Evolutionary conservation across 192 early-diverging fungal genomes (phyloP), one percentile per base, ranked within the genome.

Genomic region (Fimicolochytrium jonesii): DNA sequence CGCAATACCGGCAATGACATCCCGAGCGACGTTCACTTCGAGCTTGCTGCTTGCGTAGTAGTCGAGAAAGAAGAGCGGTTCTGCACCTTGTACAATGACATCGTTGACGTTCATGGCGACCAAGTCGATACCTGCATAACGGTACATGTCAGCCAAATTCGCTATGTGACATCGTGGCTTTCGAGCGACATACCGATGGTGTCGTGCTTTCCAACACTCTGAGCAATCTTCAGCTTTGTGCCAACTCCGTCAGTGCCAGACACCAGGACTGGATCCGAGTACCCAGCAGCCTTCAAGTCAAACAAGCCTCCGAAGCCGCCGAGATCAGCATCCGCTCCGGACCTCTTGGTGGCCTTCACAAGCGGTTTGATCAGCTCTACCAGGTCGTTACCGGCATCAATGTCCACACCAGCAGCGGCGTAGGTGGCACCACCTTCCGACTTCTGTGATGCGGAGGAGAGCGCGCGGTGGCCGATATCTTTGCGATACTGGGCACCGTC

Each of bases 61-160:
- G 79, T 99, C 97, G 52, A 98, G 80, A 79, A 99, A 99, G 78
- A 95, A 94, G 31, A 99, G 76, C 9, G 97, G 95, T 75, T 99
- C 97, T 6, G 95, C 97, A 36, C 97, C 97, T 76, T 99, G 97
- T 22, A 98, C 97, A 37, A 99, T 78, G 45, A 99, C 77, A 67
- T 99, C 97, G 76, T 99, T 99, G 60, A 98, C 97, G 68, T 88
- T 95, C 97, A 99, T 99, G 5, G 97, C 97, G 36, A 99, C 97
- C 37, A 98, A 80, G 70, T 99, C 97, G 67, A 97, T 90, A 39
- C 95, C 92, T 71, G 17, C 17, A n/a, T 2, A 58, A 50, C n/a
- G n/a, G n/a, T n/a, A n/a, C 15, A 61, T 7, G 26, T 11, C 6
- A 9, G 6, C 33, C 7, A 15, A 23, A 59, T 6, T 54, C 7